phyloP scores from a whole-genome alignment of 1,139 yeast genomes.

The Candida neerlandica region DNA sequence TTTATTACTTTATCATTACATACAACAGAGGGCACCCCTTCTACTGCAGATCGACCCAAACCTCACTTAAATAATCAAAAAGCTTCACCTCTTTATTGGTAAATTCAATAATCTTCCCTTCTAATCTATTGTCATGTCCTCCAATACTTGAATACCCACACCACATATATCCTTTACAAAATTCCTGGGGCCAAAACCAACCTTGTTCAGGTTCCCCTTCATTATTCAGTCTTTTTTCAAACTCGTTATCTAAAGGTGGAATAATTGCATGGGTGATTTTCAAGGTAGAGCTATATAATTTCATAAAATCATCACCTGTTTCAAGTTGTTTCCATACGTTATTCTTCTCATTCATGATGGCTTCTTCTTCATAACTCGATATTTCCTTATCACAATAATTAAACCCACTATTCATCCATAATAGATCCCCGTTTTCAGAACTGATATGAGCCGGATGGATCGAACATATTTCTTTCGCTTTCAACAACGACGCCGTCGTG shows the following conservation, averaged over 20 bases:
- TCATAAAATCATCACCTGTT: conserved; percentile 25
- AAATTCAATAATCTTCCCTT: conserved; percentile 30
- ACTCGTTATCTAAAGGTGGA: conserved; percentile 28
- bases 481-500: conserved; percentile 14
- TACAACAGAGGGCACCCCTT: neutral
- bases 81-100: conserved; percentile 24
- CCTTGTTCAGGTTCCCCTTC: conserved; percentile 35
- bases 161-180: conserved; percentile 47
- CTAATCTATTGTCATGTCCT: conserved; percentile 31
- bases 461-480: conserved; percentile 36
- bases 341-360: conserved; percentile 23
- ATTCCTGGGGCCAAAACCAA: conserved; percentile 35
- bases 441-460: conserved; percentile 44
- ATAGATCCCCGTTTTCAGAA: conserved; percentile 31
- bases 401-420: conserved; percentile 39
- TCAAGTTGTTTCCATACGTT: conserved; percentile 17
- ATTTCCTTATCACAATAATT: conserved; percentile 16
- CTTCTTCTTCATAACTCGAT: conserved; percentile 27
- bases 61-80: conserved; percentile 34
- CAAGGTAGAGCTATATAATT: conserved; percentile 29
- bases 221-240: conserved; percentile 21
- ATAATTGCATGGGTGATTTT: conserved; percentile 31
- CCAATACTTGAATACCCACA: conserved; percentile 49
- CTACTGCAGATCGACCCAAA: conserved; percentile 25
- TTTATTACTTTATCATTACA: neutral